Evolutionary conservation across 192 early-diverging fungal species (phyloP).

Genomic region (Coemansia sp.): DNA sequence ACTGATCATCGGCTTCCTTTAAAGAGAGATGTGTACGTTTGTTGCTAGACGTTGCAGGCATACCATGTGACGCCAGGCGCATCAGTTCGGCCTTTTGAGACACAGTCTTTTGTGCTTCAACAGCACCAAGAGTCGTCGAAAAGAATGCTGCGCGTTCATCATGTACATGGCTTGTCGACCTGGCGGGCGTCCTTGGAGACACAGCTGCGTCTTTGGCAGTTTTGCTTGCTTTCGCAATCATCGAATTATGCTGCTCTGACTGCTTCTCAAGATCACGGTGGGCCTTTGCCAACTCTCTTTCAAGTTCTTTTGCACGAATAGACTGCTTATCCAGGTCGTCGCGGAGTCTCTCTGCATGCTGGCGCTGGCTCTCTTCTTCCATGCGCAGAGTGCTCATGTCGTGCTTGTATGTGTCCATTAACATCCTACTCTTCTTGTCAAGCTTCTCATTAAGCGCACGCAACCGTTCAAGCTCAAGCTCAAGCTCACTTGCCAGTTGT

Average conservation of each 20-base stretch:
- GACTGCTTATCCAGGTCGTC: conserved; percentile 16
- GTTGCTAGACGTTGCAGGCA: conserved; percentile 23
- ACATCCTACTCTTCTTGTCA: conserved; percentile 42
- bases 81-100: conserved; percentile 12
- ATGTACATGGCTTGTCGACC: neutral
- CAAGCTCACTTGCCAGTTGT: neutral
- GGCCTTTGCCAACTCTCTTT: conserved; percentile 16
- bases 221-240: conserved; percentile 9
- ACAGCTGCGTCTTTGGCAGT: conserved; percentile 1
- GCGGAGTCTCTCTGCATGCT: conserved; percentile 31
- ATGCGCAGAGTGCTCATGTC: conserved; percentile 44
- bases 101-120: neutral
- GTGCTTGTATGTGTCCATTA: conserved; percentile 45
- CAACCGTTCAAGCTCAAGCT: conserved; percentile 22
- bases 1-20: conserved; percentile 9
- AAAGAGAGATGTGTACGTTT: conserved; percentile 21
- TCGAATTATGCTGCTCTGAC: conserved; percentile 16
- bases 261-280: conserved; percentile 23
- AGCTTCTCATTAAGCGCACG: conserved; percentile 39
- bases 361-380: conserved; percentile 40
- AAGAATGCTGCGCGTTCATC: neutral
- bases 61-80: conserved; percentile 29
- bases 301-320: neutral
- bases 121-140: neutral
- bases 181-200: conserved; percentile 2